Conservation (phyloP, 225 moss, liverwort and hornwort species). For the Pseudoscleropodium purum region DNA sequence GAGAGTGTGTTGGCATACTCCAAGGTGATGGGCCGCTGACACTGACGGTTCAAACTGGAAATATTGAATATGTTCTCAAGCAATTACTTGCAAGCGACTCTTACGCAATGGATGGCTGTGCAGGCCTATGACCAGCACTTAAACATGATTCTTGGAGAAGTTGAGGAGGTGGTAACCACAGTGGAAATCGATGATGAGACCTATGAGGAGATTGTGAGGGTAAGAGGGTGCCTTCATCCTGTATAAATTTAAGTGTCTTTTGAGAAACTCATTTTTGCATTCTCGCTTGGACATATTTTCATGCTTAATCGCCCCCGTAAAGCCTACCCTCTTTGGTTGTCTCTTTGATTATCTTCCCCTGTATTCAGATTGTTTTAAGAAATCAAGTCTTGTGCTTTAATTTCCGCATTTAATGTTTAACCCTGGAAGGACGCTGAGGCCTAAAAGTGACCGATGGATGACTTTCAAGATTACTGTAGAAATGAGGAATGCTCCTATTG, state of each 20-base stretch:
- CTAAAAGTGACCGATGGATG: neutral
- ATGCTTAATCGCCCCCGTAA: neutral
- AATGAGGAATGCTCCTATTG: neutral
- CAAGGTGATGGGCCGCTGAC: neutral
- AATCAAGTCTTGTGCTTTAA: neutral
- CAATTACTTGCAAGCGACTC: neutral
- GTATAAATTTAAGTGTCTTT: neutral
- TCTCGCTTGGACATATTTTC: neutral
- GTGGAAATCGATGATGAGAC: slow-evolving; percentile 99
- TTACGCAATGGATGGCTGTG: neutral
- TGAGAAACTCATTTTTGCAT: neutral
- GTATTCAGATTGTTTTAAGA: neutral
- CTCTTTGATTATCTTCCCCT: neutral
- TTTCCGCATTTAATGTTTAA: neutral
- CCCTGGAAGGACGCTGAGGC: neutral
- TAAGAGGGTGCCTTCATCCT: slow-evolving; percentile 17
- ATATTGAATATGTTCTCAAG: neutral
- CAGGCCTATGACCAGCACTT: slow-evolving; percentile 99
- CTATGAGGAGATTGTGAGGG: slow-evolving; percentile 98
- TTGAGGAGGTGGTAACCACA: slow-evolving; percentile 92
- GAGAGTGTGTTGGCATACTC: neutral
- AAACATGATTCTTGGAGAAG: slow-evolving; percentile 98
- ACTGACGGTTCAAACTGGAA: neutral
- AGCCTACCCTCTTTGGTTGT: neutral
- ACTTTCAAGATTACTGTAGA: neutral